Evolutionary conservation across 768 basidiomycete species (phyloP).

Genomic region (Panaeolus cyanescens): DNA sequence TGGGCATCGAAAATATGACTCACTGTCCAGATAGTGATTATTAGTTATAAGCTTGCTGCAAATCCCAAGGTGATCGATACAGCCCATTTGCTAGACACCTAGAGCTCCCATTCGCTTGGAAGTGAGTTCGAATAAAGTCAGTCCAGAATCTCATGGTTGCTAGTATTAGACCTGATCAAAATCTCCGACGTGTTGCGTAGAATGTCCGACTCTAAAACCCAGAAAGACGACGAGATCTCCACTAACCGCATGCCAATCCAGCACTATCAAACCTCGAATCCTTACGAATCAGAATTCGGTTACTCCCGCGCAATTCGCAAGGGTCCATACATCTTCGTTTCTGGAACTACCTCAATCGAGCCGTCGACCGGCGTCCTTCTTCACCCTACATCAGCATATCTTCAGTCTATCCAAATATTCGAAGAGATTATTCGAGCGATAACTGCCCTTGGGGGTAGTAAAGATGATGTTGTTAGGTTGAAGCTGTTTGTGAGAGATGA

Average conservation of each 20-base stretch:
- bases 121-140: too few species aligned
- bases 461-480: constrained; percentile 46
- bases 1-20: too few species aligned
- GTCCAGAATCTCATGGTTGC: too few species aligned
- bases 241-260: constrained; percentile 13
- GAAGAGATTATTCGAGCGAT: constrained; percentile 45
- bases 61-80: too few species aligned
- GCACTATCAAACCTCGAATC: constrained; percentile 39
- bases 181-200: too few species aligned
- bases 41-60: too few species aligned
- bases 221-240: too few species aligned
- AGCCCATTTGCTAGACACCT: too few species aligned
- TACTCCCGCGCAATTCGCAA: constrained; percentile 54
- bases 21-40: too few species aligned
- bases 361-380: constrained; percentile 37
- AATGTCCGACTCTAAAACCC: too few species aligned
- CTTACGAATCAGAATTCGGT: constrained; percentile 51
- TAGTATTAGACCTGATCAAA: too few species aligned
- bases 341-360: constrained; percentile 53
- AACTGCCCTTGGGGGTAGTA: constrained; percentile 42
- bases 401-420: constrained; percentile 46
- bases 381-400: constrained; percentile 45
- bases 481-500: constrained; percentile 49
- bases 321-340: constrained; percentile 54
- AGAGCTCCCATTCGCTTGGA: too few species aligned